A percentile compares a stretch with the other conserved stretches of the same genome.
These are phyloP conservation scores for Fusarium dlaminii DNA, from an alignment of 2,329 filamentous ascomycete genomes.

Conservation along the genomic window DNA sequence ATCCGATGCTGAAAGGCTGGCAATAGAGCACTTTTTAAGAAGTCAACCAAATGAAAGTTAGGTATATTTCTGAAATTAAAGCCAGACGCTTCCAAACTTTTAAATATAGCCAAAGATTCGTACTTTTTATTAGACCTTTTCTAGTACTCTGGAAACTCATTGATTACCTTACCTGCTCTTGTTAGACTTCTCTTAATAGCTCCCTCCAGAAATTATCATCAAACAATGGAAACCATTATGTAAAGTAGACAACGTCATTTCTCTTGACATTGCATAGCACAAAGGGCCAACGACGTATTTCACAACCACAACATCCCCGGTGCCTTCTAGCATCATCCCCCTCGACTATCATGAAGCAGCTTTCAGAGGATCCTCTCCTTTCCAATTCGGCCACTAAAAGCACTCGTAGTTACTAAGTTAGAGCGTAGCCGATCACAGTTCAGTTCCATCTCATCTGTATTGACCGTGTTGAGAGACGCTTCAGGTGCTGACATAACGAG, in stretches of 20 bases:
- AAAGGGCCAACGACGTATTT: background rate
- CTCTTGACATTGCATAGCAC: background rate
- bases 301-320: background rate
- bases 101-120: background rate
- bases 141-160: background rate
- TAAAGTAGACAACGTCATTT: background rate
- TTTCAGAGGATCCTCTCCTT: background rate
- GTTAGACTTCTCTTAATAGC: background rate
- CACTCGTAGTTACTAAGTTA: background rate
- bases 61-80: background rate
- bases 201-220: background rate
- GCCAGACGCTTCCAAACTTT: background rate
- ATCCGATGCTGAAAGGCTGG: background rate
- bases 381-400: background rate
- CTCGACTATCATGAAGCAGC: background rate
- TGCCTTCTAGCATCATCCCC: background rate
- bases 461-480: background rate
- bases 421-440: constrained; percentile 7
- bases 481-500: constrained; percentile 10
- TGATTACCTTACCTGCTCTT: background rate
- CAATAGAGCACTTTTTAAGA: background rate
- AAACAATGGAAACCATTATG: background rate
- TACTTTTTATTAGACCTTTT: background rate
- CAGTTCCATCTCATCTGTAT: background rate
- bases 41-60: background rate